Conservation (phyloP, 73 alveolate species). For the Paramecium bursaria region DNA sequence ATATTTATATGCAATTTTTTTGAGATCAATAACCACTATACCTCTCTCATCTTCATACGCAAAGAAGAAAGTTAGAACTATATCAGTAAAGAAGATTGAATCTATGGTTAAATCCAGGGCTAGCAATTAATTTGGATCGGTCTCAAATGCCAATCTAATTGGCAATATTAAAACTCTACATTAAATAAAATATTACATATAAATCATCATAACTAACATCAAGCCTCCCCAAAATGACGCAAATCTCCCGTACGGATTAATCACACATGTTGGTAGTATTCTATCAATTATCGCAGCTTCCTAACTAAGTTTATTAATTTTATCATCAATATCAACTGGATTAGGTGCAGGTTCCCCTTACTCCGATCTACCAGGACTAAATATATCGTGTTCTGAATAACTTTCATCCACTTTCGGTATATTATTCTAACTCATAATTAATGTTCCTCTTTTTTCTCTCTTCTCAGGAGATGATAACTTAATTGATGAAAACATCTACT, state of each 20-base stretch:
- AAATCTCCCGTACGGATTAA: conserved; percentile 31
- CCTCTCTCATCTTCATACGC: conserved; percentile 61
- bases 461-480: conserved; percentile 1
- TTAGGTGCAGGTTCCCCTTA: background rate
- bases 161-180: conserved; percentile 30
- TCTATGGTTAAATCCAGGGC: conserved; percentile 16
- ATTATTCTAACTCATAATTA: background rate
- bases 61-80: conserved; percentile 10
- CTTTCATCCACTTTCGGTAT: too few relatives aligned
- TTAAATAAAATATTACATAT: background rate
- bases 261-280: conserved; percentile 19
- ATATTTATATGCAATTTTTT: conserved; percentile 31
- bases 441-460: background rate
- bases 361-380: conserved; percentile 23
- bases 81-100: conserved; percentile 12
- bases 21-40: conserved; percentile 24
- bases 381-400: conserved; percentile 28
- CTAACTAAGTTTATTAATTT: conserved; percentile 4
- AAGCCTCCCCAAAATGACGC: conserved; percentile 24
- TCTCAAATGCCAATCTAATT: conserved; percentile 15
- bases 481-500: too few relatives aligned
- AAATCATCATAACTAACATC: conserved; percentile 6
- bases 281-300: conserved; percentile 23
- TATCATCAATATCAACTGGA: conserved; percentile 30
- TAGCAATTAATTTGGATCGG: background rate